These are phyloP conservation scores for Aspergillus avenaceus DNA, from an alignment of 495 filamentous ascomycete species.

Conservation along the genomic window DNA sequence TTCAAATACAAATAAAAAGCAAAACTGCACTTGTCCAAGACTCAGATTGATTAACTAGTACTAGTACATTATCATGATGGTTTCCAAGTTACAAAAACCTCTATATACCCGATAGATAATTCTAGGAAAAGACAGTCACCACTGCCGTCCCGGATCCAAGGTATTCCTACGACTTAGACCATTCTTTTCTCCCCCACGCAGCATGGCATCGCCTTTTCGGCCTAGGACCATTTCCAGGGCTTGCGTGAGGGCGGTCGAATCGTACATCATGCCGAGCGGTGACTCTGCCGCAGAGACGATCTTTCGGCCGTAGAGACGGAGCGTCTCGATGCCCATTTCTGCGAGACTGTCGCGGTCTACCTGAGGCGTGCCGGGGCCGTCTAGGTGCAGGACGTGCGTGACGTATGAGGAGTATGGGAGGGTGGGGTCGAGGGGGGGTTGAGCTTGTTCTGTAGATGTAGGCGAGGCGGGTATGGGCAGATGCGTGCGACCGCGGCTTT, in stretches of 20 bases:
- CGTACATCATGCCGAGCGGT: constrained; percentile 62
- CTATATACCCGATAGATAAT: background rate
- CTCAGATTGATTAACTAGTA: too few relatives aligned
- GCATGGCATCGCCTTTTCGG: constrained; percentile 53
- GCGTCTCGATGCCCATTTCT: constrained; percentile 66
- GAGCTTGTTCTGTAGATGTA: background rate
- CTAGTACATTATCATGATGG: too few relatives aligned
- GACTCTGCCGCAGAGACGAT: constrained; percentile 32
- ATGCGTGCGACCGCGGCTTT: constrained; percentile 34
- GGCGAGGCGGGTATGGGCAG: constrained; percentile 6
- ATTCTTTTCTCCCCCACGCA: constrained; percentile 36
- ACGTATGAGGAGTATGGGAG: constrained; percentile 51
- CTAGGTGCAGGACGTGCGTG: constrained; percentile 79
- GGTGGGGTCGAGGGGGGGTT: constrained; percentile 10
- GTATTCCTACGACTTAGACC: constrained; percentile 68
- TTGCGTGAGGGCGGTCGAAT: constrained; percentile 68
- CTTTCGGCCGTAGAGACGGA: constrained; percentile 71
- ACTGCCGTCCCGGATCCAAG: constrained; percentile 35
- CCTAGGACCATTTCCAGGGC: constrained; percentile 77
- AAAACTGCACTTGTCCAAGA: too few relatives aligned
- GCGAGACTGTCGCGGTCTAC: constrained; percentile 65
- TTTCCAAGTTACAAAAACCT: too few relatives aligned
- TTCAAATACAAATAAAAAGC: too few relatives aligned
- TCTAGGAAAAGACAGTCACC: background rate
- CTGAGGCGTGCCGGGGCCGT: constrained; percentile 62